Base-by-base conservation (phyloP, 139 green algal genomes). In the Coelastrella sp. region DNA sequence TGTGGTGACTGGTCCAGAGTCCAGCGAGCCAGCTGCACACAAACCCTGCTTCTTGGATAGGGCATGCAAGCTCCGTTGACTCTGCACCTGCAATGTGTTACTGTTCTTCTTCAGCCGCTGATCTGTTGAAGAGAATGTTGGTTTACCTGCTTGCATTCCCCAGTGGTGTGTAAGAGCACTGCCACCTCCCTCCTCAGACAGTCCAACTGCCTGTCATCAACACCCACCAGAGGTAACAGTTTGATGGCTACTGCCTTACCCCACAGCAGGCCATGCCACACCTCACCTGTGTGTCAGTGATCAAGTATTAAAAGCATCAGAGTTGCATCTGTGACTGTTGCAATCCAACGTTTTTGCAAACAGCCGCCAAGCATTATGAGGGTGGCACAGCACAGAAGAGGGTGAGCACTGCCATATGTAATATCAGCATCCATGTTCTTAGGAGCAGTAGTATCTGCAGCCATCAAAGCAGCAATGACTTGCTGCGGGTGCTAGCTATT, bases 111-210 rank as follows among this genome's bases (percentile, higher is more conserved):
- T 49, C 24, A 57, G 73, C 19, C 1, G 73, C 15, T 6, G 1
- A 57, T 1, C 12, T 49, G 19, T 5, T 27, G 73, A 4, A 25
- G 73, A 15, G 76, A n/a, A 0, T 12, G 4, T 56, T 60, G 6
- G 49, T 74, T n/a, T 57, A 90, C 87, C 78, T 91, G 87, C 78
- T 91, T 91, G 80, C 88, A 91, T 58, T 91, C 88, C 6, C 80
- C 80, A 22, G 88, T 91, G 12, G 87, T 91, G 87, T 87, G 87
- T 78, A 91, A 68, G 78, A 91, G 87, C 79, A 91, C 87, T 12
- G 87, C 79, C 65, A 91, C 65, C 79, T 91, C 87, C 15, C 87
- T 61, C 56, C 79, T 82, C 17, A 87, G 65, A 78, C 87, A 87
- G 57, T 91, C 87, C 87, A 91, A 65, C 79, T 79, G 65, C 49